A percentile compares a stretch with the other conserved stretches of the same genome.
These are phyloP conservation scores for Penicillium sp. DNA, from an alignment of 2,329 filamentous ascomycete species.

Conservation along the genomic window DNA sequence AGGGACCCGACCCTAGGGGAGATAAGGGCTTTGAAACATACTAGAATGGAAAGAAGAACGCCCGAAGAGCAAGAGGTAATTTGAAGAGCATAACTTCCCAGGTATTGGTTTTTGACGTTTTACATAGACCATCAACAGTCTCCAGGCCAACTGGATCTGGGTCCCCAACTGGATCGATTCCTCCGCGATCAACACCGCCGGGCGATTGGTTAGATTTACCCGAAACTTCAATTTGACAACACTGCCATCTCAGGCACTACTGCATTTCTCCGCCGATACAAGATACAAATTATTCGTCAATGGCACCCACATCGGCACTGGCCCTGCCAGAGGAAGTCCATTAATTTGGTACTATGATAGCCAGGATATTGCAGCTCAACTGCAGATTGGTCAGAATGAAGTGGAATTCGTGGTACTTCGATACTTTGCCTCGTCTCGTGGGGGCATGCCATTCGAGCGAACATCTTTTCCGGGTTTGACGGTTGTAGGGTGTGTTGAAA, in stretches of 20 bases:
- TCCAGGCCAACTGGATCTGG: conserved; percentile 46
- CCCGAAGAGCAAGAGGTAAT: not conserved
- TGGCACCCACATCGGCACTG: conserved; percentile 35
- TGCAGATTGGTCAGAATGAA: conserved; percentile 23
- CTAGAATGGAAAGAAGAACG: not conserved
- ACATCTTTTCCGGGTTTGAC: conserved; percentile 32
- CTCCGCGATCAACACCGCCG: conserved; percentile 33
- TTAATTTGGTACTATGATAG: conserved; percentile 36
- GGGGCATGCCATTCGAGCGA: conserved; percentile 32
- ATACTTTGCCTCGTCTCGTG: conserved; percentile 28
- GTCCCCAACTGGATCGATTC: conserved; percentile 36
- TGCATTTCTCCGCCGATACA: conserved; percentile 44
- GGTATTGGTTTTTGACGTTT: not conserved
- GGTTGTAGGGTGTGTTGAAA: conserved; percentile 22
- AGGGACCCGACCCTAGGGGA: not conserved
- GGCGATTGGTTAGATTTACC: conserved; percentile 34
- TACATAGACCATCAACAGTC: conserved; percentile 30
- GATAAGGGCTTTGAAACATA: not conserved
- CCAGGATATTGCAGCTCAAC: conserved; percentile 27
- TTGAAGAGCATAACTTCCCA: not conserved
- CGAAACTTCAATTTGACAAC: conserved; percentile 23
- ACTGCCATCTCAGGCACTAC: conserved; percentile 15
- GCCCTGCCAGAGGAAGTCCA: conserved; percentile 39
- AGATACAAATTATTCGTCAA: conserved; percentile 48
- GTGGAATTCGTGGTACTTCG: conserved; percentile 26